Evolutionary conservation across 1,284 basidiomycete species (phyloP), one percentile per base, ranked within the genome.

Genomic region (Anthracocystis panici-leucophaei): DNA sequence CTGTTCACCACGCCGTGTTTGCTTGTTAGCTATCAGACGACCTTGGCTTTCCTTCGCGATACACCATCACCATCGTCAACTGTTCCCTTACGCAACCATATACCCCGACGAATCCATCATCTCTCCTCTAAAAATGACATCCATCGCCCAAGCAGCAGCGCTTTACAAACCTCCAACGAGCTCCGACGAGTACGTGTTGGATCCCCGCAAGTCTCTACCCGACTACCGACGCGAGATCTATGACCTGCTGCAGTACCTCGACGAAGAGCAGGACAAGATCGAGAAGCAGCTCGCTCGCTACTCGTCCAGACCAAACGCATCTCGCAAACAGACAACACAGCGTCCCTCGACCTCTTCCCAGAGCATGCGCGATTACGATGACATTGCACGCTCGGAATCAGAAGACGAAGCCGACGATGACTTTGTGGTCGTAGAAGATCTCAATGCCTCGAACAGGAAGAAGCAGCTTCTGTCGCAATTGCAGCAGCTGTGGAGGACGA

Each of bases 181-280:
- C 50, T 40, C 59, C 5, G 63, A 65, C 51, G 59, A 65, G 5
- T 50, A 63, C 35, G 66, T 55, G 18, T 44, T 75, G 8, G 72
- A 75, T 11, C 72, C 72, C 16, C 63, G 66, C 58, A 75, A 75
- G 31, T 65, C 65, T 1, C 45, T 74, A 16, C 57, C 71, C 4
- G 72, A 75, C 63, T 75, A 75, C n/a, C 72, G 72, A 2, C 66
- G 63, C 44, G 72, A 75, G 52, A 75, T 69, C 57, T 75, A 75
- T 57, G 66, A 75, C 38, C 49, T 75, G 29, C 59, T 75, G 10
- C 72, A 75, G 41, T 66, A 59, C 49, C 66, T 75, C 46, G 72
- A 75, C 50, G 72, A 75, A 14, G 62, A 75, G 56, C 72, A 75
- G 40, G 72, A 75, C 41, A 63, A 65, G 66, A 75, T 69, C 48